Evolutionary conservation across 768 basidiomycete genomes (phyloP).

Genomic region (Lentinus brumalis): DNA sequence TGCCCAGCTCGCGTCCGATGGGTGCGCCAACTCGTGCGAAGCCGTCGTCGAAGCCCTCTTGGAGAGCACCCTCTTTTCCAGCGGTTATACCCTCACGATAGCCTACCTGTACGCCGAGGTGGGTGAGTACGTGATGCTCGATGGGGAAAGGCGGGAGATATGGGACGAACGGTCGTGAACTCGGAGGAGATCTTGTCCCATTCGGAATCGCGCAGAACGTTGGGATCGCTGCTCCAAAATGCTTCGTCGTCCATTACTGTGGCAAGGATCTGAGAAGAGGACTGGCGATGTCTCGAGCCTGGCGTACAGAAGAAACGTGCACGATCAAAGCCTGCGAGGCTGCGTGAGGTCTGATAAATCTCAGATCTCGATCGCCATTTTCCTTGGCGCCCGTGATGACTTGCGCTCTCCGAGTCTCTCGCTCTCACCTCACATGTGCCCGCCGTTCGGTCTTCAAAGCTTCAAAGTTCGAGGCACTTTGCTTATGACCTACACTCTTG

Average conservation of each 20-base stretch:
- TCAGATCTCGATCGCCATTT: too few species aligned
- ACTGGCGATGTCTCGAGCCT: too few species aligned
- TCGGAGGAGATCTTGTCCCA: conserved; percentile 69
- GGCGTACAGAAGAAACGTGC: too few species aligned
- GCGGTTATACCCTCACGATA: conserved; percentile 96
- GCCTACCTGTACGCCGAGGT: conserved; percentile 59
- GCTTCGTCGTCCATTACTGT: conserved; percentile 21
- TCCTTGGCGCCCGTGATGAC: too few species aligned
- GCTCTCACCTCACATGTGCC: too few species aligned
- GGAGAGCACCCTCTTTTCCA: conserved; percentile 86
- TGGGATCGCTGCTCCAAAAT: conserved; percentile 56
- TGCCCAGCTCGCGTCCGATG: conserved; percentile 75
- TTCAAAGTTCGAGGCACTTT: too few species aligned
- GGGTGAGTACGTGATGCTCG: neutral
- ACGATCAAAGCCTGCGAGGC: too few species aligned
- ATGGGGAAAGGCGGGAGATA: neutral
- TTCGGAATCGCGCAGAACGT: conserved; percentile 47
- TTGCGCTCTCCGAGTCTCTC: too few species aligned
- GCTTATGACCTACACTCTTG: too few species aligned
- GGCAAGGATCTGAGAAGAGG: too few species aligned
- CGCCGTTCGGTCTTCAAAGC: too few species aligned
- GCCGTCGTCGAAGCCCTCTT: conserved; percentile 88
- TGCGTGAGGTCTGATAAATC: too few species aligned
- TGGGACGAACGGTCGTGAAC: conserved; percentile 64
- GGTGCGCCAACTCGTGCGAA: conserved; percentile 75